Evolutionary conservation across 2,329 filamentous ascomycete species (phyloP).

Genomic region (Penicillium sp.): DNA sequence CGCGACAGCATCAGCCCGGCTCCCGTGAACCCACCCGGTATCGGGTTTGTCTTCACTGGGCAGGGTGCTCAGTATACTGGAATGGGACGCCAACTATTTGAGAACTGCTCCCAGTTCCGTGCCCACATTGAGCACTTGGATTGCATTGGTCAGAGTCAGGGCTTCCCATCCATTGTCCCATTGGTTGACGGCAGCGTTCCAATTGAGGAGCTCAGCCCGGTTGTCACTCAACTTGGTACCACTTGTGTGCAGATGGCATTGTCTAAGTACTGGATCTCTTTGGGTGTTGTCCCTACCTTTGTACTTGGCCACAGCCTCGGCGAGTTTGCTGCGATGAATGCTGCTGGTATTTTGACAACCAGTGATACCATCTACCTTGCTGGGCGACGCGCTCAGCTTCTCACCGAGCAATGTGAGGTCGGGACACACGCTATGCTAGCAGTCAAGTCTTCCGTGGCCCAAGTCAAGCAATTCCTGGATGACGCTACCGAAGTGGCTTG

Average conservation of each 20-base stretch:
- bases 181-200: constrained; percentile 27
- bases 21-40: constrained; percentile 21
- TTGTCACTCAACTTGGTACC: constrained; percentile 41
- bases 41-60: constrained; percentile 37
- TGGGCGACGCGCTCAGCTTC: constrained; percentile 50
- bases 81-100: constrained; percentile 32
- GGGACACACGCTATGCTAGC: constrained; percentile 49
- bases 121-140: constrained; percentile 33
- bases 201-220: constrained; percentile 22
- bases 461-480: constrained; percentile 33
- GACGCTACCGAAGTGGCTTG: constrained; percentile 39
- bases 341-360: constrained; percentile 37
- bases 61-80: constrained; percentile 40
- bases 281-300: constrained; percentile 28
- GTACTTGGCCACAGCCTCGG: constrained; percentile 37
- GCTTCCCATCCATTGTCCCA: constrained; percentile 31
- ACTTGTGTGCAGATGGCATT: constrained; percentile 46
- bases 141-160: constrained; percentile 28
- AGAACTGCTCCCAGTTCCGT: constrained; percentile 30
- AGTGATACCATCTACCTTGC: constrained; percentile 61
- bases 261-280: constrained; percentile 32
- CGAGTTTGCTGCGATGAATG: constrained; percentile 41
- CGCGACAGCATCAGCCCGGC: constrained; percentile 22
- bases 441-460: constrained; percentile 39
- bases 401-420: constrained; percentile 41